A percentile compares a stretch with the other conserved stretches of the same genome.
Evolutionary conservation across 2,329 filamentous ascomycete genomes (phyloP).

Genomic region (Diaporthe velutina): DNA sequence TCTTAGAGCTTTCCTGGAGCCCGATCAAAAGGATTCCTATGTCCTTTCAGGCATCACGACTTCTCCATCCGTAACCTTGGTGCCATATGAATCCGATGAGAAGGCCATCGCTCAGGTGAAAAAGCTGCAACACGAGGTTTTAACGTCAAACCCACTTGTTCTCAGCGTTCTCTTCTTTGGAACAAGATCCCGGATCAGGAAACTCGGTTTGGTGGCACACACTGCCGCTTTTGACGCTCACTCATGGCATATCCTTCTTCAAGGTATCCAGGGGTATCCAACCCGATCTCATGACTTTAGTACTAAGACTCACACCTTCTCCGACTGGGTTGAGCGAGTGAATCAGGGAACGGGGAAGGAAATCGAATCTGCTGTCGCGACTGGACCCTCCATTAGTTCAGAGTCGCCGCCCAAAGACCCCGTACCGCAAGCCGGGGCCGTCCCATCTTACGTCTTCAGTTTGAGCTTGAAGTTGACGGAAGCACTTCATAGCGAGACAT

Average conservation of each 20-base stretch:
- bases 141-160: neutral
- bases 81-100: neutral
- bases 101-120: neutral
- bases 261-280: neutral
- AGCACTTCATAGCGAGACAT: neutral
- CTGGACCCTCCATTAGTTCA: neutral
- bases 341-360: neutral
- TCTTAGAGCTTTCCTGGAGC: neutral
- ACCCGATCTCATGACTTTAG: neutral
- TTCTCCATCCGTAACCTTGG: neutral
- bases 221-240: neutral
- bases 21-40: neutral
- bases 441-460: neutral
- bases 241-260: neutral
- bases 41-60: neutral
- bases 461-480: neutral
- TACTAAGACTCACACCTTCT: neutral
- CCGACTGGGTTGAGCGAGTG: neutral
- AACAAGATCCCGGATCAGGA: neutral
- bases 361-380: neutral
- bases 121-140: neutral
- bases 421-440: no score
- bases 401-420: neutral
- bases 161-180: neutral
- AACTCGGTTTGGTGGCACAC: neutral